Percentiles rank a stretch among this genome's conserved stretches.
phyloP scores from a whole-genome alignment of 2,329 filamentous ascomycete species.

The Teratosphaeria zuluensis region DNA sequence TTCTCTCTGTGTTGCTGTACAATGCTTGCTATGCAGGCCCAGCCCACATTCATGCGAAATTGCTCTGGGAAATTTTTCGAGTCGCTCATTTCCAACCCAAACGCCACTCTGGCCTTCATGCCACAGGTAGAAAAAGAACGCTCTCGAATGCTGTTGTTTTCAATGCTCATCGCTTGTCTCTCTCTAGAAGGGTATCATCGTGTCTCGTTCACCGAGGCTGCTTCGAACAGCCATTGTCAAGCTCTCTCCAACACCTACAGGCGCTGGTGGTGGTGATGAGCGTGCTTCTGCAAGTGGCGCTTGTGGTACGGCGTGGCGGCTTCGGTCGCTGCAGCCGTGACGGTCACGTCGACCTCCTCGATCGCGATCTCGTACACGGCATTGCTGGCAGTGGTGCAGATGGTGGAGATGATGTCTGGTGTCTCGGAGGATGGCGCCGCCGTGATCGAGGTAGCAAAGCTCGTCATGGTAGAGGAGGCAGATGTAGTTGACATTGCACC shows the following conservation, averaged over 20 bases:
- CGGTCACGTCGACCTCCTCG: conserved; percentile 33
- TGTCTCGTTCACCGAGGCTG: not conserved
- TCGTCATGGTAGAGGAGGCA: not conserved
- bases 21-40: too few species aligned
- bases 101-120: not conserved
- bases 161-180: not conserved
- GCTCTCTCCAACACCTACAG: conserved; percentile 1
- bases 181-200: not conserved
- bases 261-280: conserved; percentile 9
- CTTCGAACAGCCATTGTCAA: not conserved
- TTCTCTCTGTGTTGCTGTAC: too few species aligned
- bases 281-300: conserved; percentile 22
- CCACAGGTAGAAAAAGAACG: not conserved
- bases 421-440: conserved; percentile 16
- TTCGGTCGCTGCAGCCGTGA: conserved; percentile 26
- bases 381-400: conserved; percentile 33
- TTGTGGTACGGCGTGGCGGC: conserved; percentile 17
- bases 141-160: not conserved
- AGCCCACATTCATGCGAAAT: too few species aligned
- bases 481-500: not conserved
- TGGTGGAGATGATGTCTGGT: conserved; percentile 27
- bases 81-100: not conserved
- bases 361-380: conserved; percentile 37
- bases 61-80: too few species aligned
- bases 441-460: conserved; percentile 9